Percentiles rank a stretch among this genome's conserved stretches.
Conservation (phyloP, 805 yeast species). For the Yarrowia yakushimensis region DNA sequence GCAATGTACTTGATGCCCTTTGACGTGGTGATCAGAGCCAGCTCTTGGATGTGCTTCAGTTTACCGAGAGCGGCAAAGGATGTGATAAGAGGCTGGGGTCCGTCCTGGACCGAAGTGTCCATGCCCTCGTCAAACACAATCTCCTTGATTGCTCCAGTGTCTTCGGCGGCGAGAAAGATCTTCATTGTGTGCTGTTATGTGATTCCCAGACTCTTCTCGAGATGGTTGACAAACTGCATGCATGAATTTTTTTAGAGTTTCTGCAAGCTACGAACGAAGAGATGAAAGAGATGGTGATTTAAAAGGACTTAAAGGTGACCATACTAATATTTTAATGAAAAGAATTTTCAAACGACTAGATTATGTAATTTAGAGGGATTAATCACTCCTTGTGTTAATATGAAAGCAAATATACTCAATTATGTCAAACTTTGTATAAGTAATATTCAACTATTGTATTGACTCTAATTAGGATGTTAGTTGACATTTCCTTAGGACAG, state of each 20-base stretch:
- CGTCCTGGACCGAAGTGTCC: slow-evolving; percentile 71
- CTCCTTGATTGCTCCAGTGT: slow-evolving; percentile 50
- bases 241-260: slow-evolving; percentile 18
- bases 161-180: slow-evolving; percentile 50
- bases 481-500: too few relatives aligned
- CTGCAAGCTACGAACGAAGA: neutral
- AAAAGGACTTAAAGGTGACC: neutral
- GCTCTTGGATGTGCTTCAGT: slow-evolving; percentile 36
- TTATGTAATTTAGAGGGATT: too few relatives aligned
- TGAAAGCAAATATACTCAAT: too few relatives aligned
- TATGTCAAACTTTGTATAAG: too few relatives aligned
- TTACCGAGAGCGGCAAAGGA: slow-evolving; percentile 44
- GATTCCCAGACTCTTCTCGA: neutral
- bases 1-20: slow-evolving; percentile 13
- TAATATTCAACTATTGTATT: too few relatives aligned
- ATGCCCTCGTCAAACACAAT: slow-evolving; percentile 63
- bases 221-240: neutral
- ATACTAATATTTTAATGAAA: too few relatives aligned
- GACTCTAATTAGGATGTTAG: too few relatives aligned
- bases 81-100: slow-evolving; percentile 58
- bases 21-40: slow-evolving; percentile 19
- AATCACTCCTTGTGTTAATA: too few relatives aligned
- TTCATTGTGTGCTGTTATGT: slow-evolving; percentile 41
- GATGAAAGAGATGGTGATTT: neutral
- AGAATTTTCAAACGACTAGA: too few relatives aligned